phyloP scores from a whole-genome alignment of 1,284 basidiomycete species.

The Porogramme epimiltina region DNA sequence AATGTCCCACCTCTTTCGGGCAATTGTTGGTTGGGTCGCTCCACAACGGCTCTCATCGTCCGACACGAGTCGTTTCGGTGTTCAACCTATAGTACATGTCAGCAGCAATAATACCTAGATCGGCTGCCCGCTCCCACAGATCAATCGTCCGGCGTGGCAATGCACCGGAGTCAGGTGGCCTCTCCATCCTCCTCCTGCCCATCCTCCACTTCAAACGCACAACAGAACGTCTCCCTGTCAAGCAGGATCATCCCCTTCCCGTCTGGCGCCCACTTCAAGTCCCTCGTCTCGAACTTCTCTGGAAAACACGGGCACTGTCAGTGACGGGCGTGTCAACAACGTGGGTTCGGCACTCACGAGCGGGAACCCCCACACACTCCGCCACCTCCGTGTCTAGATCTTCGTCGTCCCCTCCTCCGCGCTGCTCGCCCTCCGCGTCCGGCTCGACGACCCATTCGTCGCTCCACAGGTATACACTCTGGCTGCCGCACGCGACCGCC shows the following conservation, averaged over 20 bases:
- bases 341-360: slow-evolving; percentile 50
- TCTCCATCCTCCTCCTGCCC: slow-evolving; percentile 17
- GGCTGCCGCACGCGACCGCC: slow-evolving; percentile 66
- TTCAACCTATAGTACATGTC: neutral
- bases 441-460: slow-evolving; percentile 72
- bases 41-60: too few relatives aligned
- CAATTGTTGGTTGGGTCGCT: too few relatives aligned
- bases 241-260: slow-evolving; percentile 76
- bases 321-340: too few relatives aligned
- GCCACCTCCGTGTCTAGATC: slow-evolving; percentile 62
- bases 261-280: slow-evolving; percentile 80
- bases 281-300: slow-evolving; percentile 68
- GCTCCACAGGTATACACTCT: slow-evolving; percentile 79
- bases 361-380: slow-evolving; percentile 80
- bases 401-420: slow-evolving; percentile 37
- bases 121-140: neutral
- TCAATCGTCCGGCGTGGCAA: neutral
- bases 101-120: neutral
- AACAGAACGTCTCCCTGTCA: slow-evolving; percentile 78
- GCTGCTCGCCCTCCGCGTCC: neutral
- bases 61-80: too few relatives aligned
- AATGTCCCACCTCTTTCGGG: too few relatives aligned
- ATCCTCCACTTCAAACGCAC: slow-evolving; percentile 77
- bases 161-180: neutral
- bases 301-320: neutral